Conservation (phyloP, 148 eudicot species). For the Fagopyrum tataricum region DNA sequence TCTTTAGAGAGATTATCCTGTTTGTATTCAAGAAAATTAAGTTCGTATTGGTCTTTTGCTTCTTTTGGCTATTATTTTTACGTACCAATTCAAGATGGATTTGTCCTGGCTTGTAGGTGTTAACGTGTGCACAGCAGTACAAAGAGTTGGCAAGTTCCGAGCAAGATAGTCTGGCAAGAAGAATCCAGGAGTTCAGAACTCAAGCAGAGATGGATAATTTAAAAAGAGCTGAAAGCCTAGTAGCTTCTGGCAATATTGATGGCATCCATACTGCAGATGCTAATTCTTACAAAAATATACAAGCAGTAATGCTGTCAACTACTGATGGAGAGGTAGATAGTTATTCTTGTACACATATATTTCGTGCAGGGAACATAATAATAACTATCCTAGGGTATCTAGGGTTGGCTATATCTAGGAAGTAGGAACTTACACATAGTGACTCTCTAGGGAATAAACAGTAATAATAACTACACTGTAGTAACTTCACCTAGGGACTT, state of each 20-base stretch:
- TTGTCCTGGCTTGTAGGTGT: conserved; percentile 40
- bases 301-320: conserved; percentile 73
- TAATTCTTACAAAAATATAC: conserved; percentile 51
- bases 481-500: too few species aligned
- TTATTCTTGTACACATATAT: background rate
- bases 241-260: conserved; percentile 48
- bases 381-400: too few species aligned
- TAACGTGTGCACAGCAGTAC: conserved; percentile 92
- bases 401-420: too few species aligned
- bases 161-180: conserved; percentile 85
- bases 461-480: too few species aligned
- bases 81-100: background rate
- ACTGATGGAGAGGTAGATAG: conserved; percentile 67
- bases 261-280: conserved; percentile 46
- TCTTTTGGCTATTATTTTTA: background rate
- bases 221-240: conserved; percentile 48
- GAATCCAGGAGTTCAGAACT: conserved; percentile 94
- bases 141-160: conserved; percentile 72
- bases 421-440: too few species aligned
- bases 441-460: too few species aligned
- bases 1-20: background rate
- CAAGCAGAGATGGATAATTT: conserved; percentile 61
- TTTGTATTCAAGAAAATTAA: background rate
- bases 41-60: background rate
- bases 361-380: too few species aligned